Evolutionary conservation across 495 filamentous ascomycete genomes (phyloP).

Genomic region (Oidiodendron maius): DNA sequence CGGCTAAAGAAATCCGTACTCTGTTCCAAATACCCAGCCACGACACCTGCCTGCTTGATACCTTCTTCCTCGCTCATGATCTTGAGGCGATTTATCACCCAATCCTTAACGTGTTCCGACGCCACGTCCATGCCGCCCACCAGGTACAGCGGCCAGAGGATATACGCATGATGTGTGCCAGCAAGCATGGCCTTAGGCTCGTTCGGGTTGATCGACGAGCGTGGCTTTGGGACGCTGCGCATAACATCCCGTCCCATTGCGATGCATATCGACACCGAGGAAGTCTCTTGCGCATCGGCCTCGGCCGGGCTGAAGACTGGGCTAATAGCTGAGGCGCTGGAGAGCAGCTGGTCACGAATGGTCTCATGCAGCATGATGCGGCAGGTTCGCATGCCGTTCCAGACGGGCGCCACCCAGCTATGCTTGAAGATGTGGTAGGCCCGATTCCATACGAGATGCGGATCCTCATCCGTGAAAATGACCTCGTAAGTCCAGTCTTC

Average conservation of each 20-base stretch:
- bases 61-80: slow-evolving; percentile 38
- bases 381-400: slow-evolving; percentile 59
- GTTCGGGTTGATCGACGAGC: slow-evolving; percentile 13
- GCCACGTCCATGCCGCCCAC: slow-evolving; percentile 32
- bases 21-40: slow-evolving; percentile 19
- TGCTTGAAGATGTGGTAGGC: slow-evolving; percentile 55
- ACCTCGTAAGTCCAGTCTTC: slow-evolving; percentile 27
- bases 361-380: slow-evolving; percentile 52
- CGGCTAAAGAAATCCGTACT: background rate
- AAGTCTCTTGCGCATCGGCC: background rate
- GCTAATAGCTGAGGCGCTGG: slow-evolving; percentile 8
- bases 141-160: slow-evolving; percentile 45
- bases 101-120: slow-evolving; percentile 30
- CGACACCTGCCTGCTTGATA: slow-evolving; percentile 39
- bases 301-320: slow-evolving; percentile 13
- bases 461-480: slow-evolving; percentile 28
- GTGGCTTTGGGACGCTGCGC: slow-evolving; percentile 42
- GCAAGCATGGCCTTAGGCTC: background rate
- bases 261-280: slow-evolving; percentile 17
- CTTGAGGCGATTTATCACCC: slow-evolving; percentile 36
- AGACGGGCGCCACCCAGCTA: slow-evolving; percentile 50
- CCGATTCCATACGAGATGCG: slow-evolving; percentile 41
- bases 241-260: slow-evolving; percentile 35
- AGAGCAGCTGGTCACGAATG: slow-evolving; percentile 32
- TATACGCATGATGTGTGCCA: slow-evolving; percentile 30